These are phyloP conservation scores for Prunus kanzakura DNA, from an alignment of 306 rosid genomes.

Conservation along the genomic window DNA sequence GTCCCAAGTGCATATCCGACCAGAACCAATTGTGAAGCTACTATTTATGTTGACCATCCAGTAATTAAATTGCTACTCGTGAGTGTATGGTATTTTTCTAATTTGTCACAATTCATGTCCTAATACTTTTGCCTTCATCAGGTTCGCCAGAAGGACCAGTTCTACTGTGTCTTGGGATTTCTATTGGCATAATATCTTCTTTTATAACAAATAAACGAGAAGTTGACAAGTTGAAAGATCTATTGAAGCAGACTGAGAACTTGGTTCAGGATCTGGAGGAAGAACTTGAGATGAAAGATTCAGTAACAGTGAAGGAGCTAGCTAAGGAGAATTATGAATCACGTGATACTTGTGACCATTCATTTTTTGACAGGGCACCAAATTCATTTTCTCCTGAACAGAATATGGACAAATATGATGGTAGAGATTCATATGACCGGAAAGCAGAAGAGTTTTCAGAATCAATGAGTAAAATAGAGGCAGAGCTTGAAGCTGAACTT, in stretches of 20 bases:
- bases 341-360: conserved; percentile 44
- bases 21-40: conserved; percentile 1
- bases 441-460: conserved; percentile 59
- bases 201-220: conserved; percentile 49
- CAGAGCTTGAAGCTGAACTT: conserved; percentile 98
- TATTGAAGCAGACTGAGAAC: conserved; percentile 66
- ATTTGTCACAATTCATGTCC: conserved; percentile 15
- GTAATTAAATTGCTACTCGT: conserved; percentile 3
- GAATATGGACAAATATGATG: conserved; percentile 26
- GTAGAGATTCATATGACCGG: conserved; percentile 34
- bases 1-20: conserved; percentile 3
- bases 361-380: conserved; percentile 31
- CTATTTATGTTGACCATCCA: conserved; percentile 10
- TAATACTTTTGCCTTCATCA: conserved; percentile 26
- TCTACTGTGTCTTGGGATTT: conserved; percentile 73
- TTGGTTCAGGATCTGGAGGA: conserved; percentile 90
- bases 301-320: conserved; percentile 75
- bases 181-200: conserved; percentile 62
- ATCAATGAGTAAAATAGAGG: conserved; percentile 82
- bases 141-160: conserved; percentile 47
- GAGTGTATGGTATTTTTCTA: neutral
- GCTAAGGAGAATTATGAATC: conserved; percentile 51
- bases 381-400: conserved; percentile 43
- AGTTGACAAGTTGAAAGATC: conserved; percentile 49
- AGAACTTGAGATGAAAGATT: conserved; percentile 88